These are phyloP conservation scores for Fusarium pseudograminearum DNA, from an alignment of 2,329 filamentous ascomycete genomes.

Conservation along the genomic window DNA sequence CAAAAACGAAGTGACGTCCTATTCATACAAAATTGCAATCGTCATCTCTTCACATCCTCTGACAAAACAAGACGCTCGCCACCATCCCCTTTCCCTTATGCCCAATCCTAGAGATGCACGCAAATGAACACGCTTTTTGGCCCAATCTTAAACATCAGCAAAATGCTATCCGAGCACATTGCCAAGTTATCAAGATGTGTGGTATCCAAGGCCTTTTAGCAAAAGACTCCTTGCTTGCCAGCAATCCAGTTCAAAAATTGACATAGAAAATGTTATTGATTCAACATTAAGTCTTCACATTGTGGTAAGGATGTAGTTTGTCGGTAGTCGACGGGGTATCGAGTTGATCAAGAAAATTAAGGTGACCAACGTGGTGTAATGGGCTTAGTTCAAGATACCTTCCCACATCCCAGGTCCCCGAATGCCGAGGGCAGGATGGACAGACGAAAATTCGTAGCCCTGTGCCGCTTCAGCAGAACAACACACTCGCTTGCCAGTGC, in stretches of 20 bases:
- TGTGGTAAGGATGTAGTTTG: slow-evolving; percentile 36
- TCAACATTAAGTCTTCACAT: slow-evolving; percentile 45
- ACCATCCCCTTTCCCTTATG: slow-evolving; percentile 48
- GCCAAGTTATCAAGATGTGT: slow-evolving; percentile 45
- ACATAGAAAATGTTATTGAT: slow-evolving; percentile 48
- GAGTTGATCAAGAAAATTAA: slow-evolving; percentile 37
- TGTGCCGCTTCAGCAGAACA: slow-evolving; percentile 70
- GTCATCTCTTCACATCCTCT: slow-evolving; percentile 36
- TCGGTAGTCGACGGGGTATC: slow-evolving; percentile 39
- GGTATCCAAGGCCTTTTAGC: slow-evolving; percentile 50
- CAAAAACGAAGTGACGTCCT: slow-evolving; percentile 45
- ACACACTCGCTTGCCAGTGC: slow-evolving; percentile 73
- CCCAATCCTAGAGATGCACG: slow-evolving; percentile 57
- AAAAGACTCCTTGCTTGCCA: slow-evolving; percentile 49
- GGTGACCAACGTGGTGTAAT: slow-evolving; percentile 32
- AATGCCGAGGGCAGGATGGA: slow-evolving; percentile 63
- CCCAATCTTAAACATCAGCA: slow-evolving; percentile 51
- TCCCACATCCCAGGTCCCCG: slow-evolving; percentile 75
- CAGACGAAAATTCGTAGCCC: slow-evolving; percentile 59
- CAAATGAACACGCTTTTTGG: slow-evolving; percentile 58
- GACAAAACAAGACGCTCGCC: slow-evolving; percentile 44
- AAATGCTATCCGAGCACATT: slow-evolving; percentile 51
- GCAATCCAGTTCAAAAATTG: slow-evolving; percentile 40
- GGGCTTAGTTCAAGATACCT: slow-evolving; percentile 67
- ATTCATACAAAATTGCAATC: slow-evolving; percentile 51